Evolutionary conservation across 2,329 filamentous ascomycete species (phyloP), one percentile per base, ranked within the genome.

Genomic region (Raffaelea arxii): DNA sequence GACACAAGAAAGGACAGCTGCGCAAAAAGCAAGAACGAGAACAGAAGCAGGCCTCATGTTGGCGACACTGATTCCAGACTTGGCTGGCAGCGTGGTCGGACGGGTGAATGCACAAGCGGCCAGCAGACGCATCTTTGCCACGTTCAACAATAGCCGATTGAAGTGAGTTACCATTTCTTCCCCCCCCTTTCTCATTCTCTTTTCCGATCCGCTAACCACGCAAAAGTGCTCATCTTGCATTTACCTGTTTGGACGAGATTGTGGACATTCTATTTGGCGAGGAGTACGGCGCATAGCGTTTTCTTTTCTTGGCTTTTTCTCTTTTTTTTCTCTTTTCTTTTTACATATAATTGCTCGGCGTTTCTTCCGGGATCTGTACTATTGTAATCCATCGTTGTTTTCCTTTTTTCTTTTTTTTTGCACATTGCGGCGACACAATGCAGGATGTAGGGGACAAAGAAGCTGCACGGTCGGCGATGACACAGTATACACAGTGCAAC

Each of bases 71-170:
- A 74, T 98, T 19, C 92, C 92, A 3, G 92, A 98, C 62, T 62
- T 98, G 47, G 91, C 87, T 9, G 89, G 84, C 7, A 95, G 86
- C 64, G 94, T 98, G 6, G 94, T 98, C 16, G 92, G 92, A 4
- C 78, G 89, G 57, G 78, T 83, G 38, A 98, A 98, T 67, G 92
- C 94, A 16, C 86, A 94, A 62, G 84, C 84, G 47, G 92, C 92
- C 21, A 90, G 89, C 52, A 77, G 91, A 55, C 84, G 90, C 57
- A 78, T 97, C 41, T 87, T 94, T 68, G 90, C 89, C 10, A 89
- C 86, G 40, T 70, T 97, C 55, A 98, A 98, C 64, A 98, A 97
- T 65, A 75, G 80, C 49, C 75, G 88, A 53, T 70, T 98, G 55
- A 96, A 97, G 85, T 90, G 68, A 71, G 83, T 27, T 43, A 24